Base-by-base conservation (phyloP, 2,329 filamentous ascomycete species). In the Dactylellina haptotyla region DNA sequence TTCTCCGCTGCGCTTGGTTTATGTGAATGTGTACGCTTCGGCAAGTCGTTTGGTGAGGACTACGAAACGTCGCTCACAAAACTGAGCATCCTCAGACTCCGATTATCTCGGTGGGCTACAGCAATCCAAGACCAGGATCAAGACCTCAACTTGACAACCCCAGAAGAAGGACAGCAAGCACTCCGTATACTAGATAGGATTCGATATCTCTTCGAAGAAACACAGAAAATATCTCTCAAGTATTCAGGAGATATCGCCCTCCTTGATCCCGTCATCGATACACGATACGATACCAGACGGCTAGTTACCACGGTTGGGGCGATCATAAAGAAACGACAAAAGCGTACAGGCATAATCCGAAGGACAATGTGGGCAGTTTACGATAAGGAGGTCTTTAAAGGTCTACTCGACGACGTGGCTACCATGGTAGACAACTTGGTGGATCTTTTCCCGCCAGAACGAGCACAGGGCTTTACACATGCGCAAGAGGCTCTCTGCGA, bases 331-430 rank as follows among this genome's bases (percentile, higher is more conserved):
- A 26, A 51, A 32, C 50, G 58, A 39, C 58, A 62, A 20, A 62
- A 51, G 25, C 8, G 30, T 20, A 30, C 58, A 12, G 16, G 45
- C n/a, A 16, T 51, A 8, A 18, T 51, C 26, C 39, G 32, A n/a
- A 62, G 41, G 28, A 62, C 58, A 10, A 23, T 51, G 1, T 62
- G 58, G 58, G 58, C 58, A 20, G 58, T 62, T 14, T 62, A 62
- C 30, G 58, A 62, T 26, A 62, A 51, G 20, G 58, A 62, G 5
- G 51, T 26, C 10, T 51, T 62, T 16, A 62, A 39, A 10, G n/a
- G 23, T 18, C n/a, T 62, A 9, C 43, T 62, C n/a, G 58, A 62
- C 20, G 30, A 62, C 14, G 45, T 62, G 12, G 51, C 58, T 20
- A 16, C 26, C 5, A 16, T 62, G 45, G 58, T 62, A n/a, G 58